Evolutionary conservation across 257 asterid species (phyloP), one percentile per base, ranked within the genome.

Genomic region (Fraxinus cuspidata): DNA sequence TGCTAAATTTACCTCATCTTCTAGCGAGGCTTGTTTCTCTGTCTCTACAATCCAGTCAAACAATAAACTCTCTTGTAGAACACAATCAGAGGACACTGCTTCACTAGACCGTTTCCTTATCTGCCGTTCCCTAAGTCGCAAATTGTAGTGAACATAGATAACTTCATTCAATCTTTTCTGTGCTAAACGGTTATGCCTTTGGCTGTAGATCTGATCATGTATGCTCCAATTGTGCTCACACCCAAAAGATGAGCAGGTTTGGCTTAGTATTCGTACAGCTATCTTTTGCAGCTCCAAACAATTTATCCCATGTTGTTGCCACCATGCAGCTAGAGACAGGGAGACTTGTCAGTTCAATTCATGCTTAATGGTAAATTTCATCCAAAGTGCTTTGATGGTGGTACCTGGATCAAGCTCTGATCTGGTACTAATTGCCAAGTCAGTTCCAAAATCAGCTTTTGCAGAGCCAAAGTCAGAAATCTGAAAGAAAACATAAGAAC

Each of bases 381-480:
- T 71, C 44, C 42, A 31, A 71, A 80, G 42, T 37, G 49, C 58
- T 78, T 78, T 72, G 49, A 83, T 82, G 77, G 81, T 44, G 64
- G 71, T 74, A 93, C 98, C 98, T 88, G 98, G 97, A 87, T 90
- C 92, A 79, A 93, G 98, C 86, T 88, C 97, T 69, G 90, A 81
- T 88, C 98, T 89, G 80, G 98, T 91, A 76, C 91, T 89, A 74
- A 93, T 89, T 23, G 98, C 98, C 93, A 93, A 83, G 82, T 93
- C 98, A 47, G 98, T 93, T 79, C 97, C 96, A 84, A 93, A 93
- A 89, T 93, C 98, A 81, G 97, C 98, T 86, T 91, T 91, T 34
- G 98, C 97, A 78, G 98, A 82, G 34, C 86, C 86, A 68, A 93
- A 93, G 79, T 93, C 98, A 49, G 97, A 90, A 76, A 91, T 93